Evolutionary conservation across 495 filamentous ascomycete species (phyloP).

Genomic region (Talaromyces adpressus): DNA sequence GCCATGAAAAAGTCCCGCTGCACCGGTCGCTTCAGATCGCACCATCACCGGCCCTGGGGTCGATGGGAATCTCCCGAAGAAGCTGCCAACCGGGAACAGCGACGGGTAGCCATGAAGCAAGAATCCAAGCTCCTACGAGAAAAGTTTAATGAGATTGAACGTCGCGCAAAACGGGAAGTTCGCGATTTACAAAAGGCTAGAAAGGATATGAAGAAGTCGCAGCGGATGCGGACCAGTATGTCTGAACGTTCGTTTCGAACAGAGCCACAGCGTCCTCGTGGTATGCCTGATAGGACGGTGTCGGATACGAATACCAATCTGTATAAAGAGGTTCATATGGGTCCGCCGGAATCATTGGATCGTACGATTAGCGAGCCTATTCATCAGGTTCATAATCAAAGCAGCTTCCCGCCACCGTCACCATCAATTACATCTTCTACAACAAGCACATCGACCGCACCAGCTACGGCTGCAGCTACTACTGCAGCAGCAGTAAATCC

Average conservation of each 20-base stretch:
- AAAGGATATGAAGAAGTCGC: constrained; percentile 15
- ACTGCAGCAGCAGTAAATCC: not conserved
- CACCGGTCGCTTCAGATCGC: constrained; percentile 20
- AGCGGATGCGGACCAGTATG: not conserved
- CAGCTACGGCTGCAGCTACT: not conserved
- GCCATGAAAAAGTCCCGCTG: constrained; percentile 32
- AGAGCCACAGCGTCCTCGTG: not conserved
- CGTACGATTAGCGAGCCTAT: constrained; percentile 4
- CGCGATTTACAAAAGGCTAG: constrained; percentile 23
- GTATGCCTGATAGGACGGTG: not conserved
- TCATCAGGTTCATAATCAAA: not conserved
- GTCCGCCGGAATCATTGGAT: not conserved
- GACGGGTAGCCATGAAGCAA: constrained; percentile 30
- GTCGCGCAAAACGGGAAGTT: constrained; percentile 34
- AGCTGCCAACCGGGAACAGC: constrained; percentile 23
- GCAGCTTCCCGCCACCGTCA: not conserved
- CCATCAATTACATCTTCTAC: not conserved
- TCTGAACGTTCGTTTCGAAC: not conserved
- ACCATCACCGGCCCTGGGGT: constrained; percentile 19
- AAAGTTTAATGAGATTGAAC: constrained; percentile 33
- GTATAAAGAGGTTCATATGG: not conserved
- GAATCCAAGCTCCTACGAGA: constrained; percentile 32
- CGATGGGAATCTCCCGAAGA: constrained; percentile 36
- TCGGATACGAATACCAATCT: not conserved
- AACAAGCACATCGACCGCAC: not conserved